These are phyloP conservation scores for Termitomyces sp. DNA, from an alignment of 768 basidiomycete species.

Conservation along the genomic window DNA sequence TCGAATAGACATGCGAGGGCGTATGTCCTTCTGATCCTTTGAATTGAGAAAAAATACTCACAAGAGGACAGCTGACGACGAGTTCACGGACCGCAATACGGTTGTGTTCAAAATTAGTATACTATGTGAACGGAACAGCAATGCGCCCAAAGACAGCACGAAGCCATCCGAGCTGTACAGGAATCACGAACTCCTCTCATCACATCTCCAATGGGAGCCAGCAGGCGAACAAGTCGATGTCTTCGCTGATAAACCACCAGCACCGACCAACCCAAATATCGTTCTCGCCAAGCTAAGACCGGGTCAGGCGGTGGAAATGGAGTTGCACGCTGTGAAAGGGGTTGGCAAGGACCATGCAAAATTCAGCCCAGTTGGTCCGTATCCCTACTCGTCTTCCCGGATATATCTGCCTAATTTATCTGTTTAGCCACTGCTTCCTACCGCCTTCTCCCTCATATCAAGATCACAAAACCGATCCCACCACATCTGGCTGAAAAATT, in stretches of 20 bases:
- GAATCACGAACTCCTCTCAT: constrained; percentile 66
- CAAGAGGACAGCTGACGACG: constrained; percentile 45
- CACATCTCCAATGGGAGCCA: constrained; percentile 71
- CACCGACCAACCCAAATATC: constrained; percentile 75
- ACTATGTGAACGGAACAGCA: constrained; percentile 58
- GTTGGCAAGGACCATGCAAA: constrained; percentile 96
- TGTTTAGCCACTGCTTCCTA: constrained; percentile 88
- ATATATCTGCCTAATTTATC: neutral
- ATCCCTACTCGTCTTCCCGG: constrained; percentile 16
- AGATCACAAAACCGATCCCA: constrained; percentile 72
- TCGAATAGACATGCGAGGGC: constrained; percentile 53
- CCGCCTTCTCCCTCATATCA: constrained; percentile 84
- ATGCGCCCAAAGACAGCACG: constrained; percentile 47
- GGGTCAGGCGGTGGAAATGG: constrained; percentile 82
- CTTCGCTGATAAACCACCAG: constrained; percentile 51
- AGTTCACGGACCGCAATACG: constrained; percentile 83
- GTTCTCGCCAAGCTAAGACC: constrained; percentile 90
- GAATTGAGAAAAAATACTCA: neutral
- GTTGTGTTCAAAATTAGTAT: constrained; percentile 80
- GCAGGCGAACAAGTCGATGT: constrained; percentile 76
- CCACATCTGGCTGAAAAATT: constrained; percentile 78
- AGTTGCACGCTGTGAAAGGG: constrained; percentile 89
- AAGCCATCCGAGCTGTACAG: constrained; percentile 65
- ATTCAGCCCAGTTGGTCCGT: constrained; percentile 86
- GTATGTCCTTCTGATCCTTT: constrained; percentile 16